Percentiles rank a stretch among this genome's conserved stretches.
Evolutionary conservation across 139 green algal species (phyloP).

Genomic region (Haematococcus sp.): DNA sequence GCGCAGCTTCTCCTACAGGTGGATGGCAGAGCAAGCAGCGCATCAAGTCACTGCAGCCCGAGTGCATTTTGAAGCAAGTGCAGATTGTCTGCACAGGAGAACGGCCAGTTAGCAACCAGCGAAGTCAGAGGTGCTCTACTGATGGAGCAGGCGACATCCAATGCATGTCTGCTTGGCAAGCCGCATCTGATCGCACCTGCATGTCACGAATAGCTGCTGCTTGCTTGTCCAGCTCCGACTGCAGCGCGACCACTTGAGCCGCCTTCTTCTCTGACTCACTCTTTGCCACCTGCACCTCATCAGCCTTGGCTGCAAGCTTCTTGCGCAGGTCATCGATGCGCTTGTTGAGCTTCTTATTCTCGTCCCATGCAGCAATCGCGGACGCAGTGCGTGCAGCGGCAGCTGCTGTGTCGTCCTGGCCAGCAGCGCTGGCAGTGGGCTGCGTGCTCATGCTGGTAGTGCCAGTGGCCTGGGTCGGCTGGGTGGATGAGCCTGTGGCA

Average conservation of each 20-base stretch:
- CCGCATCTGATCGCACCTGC: conserved; percentile 23
- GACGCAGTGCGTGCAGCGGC: too few relatives aligned
- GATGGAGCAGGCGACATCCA: too few relatives aligned
- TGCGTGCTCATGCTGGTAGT: neutral
- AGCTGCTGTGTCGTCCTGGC: too few relatives aligned
- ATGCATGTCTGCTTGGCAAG: too few relatives aligned
- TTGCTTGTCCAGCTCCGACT: conserved; percentile 46
- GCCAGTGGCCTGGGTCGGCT: neutral
- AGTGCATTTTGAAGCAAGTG: neutral
- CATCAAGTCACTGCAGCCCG: neutral
- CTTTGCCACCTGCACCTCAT: conserved; percentile 36
- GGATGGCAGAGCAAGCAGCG: neutral
- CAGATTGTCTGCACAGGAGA: neutral
- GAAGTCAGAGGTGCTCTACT: conserved; percentile 1
- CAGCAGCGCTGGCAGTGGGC: neutral
- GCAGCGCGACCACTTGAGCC: conserved; percentile 5
- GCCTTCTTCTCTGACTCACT: conserved; percentile 37
- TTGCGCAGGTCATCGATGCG: conserved; percentile 42
- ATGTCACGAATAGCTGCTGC: conserved; percentile 34
- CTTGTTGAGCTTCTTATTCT: conserved; percentile 69
- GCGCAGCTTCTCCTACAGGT: conserved; percentile 5
- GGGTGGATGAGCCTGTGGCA: neutral
- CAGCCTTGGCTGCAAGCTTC: conserved; percentile 51
- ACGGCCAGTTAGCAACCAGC: neutral
- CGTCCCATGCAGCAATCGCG: conserved; percentile 63